Base-by-base conservation (phyloP, 192 early-diverging fungal species). In the Gigaspora rosea region DNA sequence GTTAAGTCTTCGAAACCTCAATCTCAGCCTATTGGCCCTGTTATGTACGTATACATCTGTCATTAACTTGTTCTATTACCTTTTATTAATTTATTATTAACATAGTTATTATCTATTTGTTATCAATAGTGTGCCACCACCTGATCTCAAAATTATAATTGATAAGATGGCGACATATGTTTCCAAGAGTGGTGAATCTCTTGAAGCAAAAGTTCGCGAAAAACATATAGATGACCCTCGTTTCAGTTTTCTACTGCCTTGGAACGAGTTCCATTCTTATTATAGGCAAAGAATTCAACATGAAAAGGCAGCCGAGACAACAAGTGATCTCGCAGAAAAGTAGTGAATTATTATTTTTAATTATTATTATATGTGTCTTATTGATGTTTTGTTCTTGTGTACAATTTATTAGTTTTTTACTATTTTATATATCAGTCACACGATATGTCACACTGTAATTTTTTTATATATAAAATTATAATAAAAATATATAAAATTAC, bases 241-340 rank as follows among this genome's bases (percentile, higher is more conserved):
- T 35, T 87, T 87, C 69, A 78, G 74, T n/a, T 88, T 88, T 67
- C 62, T 88, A 32, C 65, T 78, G 10, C 87, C 87, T 20, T 87
- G 85, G 85, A 86, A 87, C 69, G 56, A 70, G 12, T 80, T 57
- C 59, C 75, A 88, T 78, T 59, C 78, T n/a, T 82, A 88, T 63
- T 88, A 87, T n/a, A 56, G 73, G 15, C 32, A 71, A 49, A 75
- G 73, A 36, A 75, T 75, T 65, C 48, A 64, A 46, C 46, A 64
- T 27, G 73, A 75, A 52, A 61, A n/a, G 16, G 18, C 15, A 13
- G 18, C 54, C 2, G 41, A 6, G 41, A 7, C 41, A 41, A 41
- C 41, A 41, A 6, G 7, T 6, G 41, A 41, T 41, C 7, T 41
- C 41, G 7, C 41, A 41, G 41, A 7, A 41, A 41, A 41, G 41